Conservation (phyloP, 371 early-diverging fungal genomes). For the Apophysomyces elegans region DNA sequence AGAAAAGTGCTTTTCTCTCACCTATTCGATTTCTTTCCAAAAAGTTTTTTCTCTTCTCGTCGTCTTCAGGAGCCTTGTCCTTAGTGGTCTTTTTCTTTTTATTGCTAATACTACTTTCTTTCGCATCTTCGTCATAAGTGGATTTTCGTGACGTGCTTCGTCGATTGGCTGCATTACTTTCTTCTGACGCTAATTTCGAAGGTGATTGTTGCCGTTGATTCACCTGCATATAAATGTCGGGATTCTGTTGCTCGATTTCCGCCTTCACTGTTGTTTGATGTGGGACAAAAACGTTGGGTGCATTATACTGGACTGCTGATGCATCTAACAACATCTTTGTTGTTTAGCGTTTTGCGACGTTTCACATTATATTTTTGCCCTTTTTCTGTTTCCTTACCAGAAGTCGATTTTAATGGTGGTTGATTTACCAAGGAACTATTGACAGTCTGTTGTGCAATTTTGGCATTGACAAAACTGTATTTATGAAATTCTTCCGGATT, state of each 20-base stretch:
- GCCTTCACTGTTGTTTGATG: conserved; percentile 4
- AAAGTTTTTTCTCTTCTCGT: conserved; percentile 78
- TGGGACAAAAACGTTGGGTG: conserved; percentile 7
- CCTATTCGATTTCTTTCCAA: conserved; percentile 86
- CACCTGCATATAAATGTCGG: conserved; percentile 4
- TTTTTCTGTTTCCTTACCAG: conserved; percentile 29
- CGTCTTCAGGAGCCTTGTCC: conserved; percentile 50
- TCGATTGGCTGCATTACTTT: not conserved
- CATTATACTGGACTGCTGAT: conserved; percentile 2
- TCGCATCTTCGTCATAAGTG: conserved; percentile 19
- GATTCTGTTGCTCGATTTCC: conserved; percentile 5
- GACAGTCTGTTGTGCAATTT: conserved; percentile 16
- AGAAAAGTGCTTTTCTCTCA: conserved; percentile 23
- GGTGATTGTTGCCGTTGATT: conserved; percentile 9
- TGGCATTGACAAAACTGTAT: conserved; percentile 10
- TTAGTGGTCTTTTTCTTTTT: conserved; percentile 32
- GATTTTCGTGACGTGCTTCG: conserved; percentile 9
- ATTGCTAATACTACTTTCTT: conserved; percentile 27
- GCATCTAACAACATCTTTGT: conserved; percentile 3
- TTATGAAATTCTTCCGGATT: conserved; percentile 45
- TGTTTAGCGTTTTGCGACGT: not conserved
- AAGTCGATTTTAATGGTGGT: conserved; percentile 29
- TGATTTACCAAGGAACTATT: conserved; percentile 23
- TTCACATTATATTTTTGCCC: conserved; percentile 19
- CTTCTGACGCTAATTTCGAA: not conserved